Percentiles rank a stretch among this genome's conserved stretches.
phyloP scores from a whole-genome alignment of 1,284 basidiomycete species.

The Rhodofomes roseus region DNA sequence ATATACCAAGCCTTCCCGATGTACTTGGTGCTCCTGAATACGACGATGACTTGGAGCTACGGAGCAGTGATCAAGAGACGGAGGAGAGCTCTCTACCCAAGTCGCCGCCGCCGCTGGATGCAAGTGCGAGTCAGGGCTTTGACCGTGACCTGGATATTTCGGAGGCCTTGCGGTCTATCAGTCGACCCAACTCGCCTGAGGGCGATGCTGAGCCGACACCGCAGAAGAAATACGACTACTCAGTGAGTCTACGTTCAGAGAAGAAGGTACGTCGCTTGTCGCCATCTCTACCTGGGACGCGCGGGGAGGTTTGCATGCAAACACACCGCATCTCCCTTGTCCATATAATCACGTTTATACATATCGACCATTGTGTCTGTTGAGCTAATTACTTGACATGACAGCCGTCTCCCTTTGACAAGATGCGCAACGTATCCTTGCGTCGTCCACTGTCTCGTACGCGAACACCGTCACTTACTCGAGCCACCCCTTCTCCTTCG shows the following conservation, averaged over 20 bases:
- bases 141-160: constrained; percentile 47
- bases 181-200: constrained; percentile 48
- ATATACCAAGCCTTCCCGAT: constrained; percentile 50
- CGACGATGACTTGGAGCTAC: constrained; percentile 36
- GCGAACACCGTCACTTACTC: constrained; percentile 71
- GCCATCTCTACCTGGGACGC: background rate
- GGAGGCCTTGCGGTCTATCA: constrained; percentile 58
- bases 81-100: constrained; percentile 44
- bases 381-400: background rate
- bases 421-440: constrained; percentile 60
- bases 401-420: constrained; percentile 63
- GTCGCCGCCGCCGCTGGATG: constrained; percentile 35
- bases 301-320: too few species aligned
- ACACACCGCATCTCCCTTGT: too few species aligned
- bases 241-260: constrained; percentile 60
- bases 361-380: too few species aligned
- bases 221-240: constrained; percentile 56
- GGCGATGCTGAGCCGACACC: constrained; percentile 31
- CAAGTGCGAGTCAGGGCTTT: constrained; percentile 32
- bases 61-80: constrained; percentile 36
- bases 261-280: constrained; percentile 44
- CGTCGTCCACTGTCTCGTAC: constrained; percentile 50
- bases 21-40: constrained; percentile 23
- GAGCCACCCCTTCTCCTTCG: constrained; percentile 58
- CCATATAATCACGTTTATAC: too few species aligned